Evolutionary conservation across 2,329 filamentous ascomycete species (phyloP), one percentile per base, ranked within the genome.

Genomic region (Acephala macrosclerotiorum): DNA sequence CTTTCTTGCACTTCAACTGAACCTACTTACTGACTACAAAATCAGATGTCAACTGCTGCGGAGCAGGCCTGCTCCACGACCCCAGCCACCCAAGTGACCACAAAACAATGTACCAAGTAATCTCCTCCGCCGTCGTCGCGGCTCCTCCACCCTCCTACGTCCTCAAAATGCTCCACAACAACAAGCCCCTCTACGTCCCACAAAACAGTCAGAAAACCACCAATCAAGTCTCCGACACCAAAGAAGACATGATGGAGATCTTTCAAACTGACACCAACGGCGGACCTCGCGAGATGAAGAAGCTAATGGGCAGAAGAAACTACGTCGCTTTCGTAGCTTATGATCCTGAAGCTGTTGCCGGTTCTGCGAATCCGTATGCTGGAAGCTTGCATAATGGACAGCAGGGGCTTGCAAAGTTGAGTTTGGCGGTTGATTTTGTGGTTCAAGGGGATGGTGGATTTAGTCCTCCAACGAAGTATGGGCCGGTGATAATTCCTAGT

Each of bases 201-300:
- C 85, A 87, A 62, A 99, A 99, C 78, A 95, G 95, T n/a, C 89
- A 93, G 64, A 87, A 87, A 70, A 89, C 91, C 0, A 91, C 85
- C 1, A 88, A 93, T 67, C 86, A 90, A 70, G 86, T 92, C 1
- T 91, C 90, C 1, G 96, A 99, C 77, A 99, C 96, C 56, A 98
- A 99, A 80, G 96, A 99, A 79, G 96, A 99, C 80, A 99, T 99
- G 96, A 97, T 99, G 92, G 96, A 99, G 82, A 96, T 99, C 71
- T 99, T 99, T 85, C 93, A 96, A 74, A 92, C 91, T 8, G 96
- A 99, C 73, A 93, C 96, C 18, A 93, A 90, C 61, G 95, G 96
- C n/a, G 83, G 88, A 40, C 84, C 89, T 0, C 86, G 94, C 56
- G 95, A 97, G 78, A 84, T 94, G 75, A 94, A 94, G 81, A 92